Base-by-base conservation (phyloP, 371 early-diverging fungal genomes). In the Saksenaea vasiformis region DNA sequence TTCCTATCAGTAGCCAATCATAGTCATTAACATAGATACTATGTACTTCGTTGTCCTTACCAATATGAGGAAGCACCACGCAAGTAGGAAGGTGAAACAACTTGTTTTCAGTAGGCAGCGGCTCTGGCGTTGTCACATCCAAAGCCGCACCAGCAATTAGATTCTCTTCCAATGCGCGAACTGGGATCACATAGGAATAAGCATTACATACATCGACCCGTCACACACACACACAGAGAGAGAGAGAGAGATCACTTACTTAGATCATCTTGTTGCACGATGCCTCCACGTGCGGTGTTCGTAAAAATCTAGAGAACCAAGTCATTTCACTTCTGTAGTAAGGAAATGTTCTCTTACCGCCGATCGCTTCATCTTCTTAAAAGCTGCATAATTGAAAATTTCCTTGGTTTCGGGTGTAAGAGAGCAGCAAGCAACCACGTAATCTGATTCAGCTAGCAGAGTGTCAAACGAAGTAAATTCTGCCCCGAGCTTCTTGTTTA, bases 41-140 rank as follows among this genome's bases (percentile, higher is more conserved):
- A 56, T 1, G 26, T 14, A 65, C 22, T 24, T 70, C 55, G 79
- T 73, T 2, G 74, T 76, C 7, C 70, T 70, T 68, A 74, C 80
- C 80, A 26, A 92, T 81, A 67, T 92, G 92, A 43, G 92, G 92
- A 31, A 95, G 68, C 5, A 93, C 83, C 3, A 89, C 69, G 60
- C 91, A 91, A 34, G 87, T 88, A 13, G 83, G 78, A 36, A 89
- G 85, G 17, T 71, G 55, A 11, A 87, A 78, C 17, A 95, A 70
- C 58, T 81, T 77, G 71, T 90, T 83, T 31, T 82, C 74, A 1
- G 73, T 56, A 3, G 87, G 84, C 61, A 95, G 66, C 7, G 96
- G 96, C 66, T 95, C 96, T 0, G 95, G 95, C 19, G 88, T 88
- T 0, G 94, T 93, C 9, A 95, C 95, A 73, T 95, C 95, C 56